These are phyloP conservation scores for Tothia fuscella DNA, from an alignment of 2,329 filamentous ascomycete species.

Conservation along the genomic window DNA sequence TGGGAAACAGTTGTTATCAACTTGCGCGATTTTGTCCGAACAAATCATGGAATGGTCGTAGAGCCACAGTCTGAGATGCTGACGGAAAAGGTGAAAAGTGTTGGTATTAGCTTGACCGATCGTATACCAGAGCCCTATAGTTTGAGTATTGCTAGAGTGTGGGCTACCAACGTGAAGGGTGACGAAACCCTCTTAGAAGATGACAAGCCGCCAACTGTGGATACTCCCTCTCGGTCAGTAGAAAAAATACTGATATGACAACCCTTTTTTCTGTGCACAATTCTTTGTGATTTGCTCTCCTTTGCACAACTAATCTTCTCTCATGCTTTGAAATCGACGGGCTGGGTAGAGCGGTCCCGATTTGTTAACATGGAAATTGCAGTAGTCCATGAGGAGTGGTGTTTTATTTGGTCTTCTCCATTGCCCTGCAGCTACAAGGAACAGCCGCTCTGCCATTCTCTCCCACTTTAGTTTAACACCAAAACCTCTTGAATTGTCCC, in stretches of 20 bases:
- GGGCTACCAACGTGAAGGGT: slow-evolving; percentile 62
- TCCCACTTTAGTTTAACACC: too few relatives aligned
- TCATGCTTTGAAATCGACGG: too few relatives aligned
- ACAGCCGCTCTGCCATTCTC: too few relatives aligned
- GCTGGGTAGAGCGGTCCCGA: too few relatives aligned
- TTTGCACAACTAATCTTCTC: too few relatives aligned
- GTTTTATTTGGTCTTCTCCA: too few relatives aligned
- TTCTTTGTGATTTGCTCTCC: neutral
- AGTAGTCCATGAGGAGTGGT: too few relatives aligned
- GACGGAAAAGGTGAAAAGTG: slow-evolving; percentile 68
- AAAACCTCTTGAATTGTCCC: too few relatives aligned
- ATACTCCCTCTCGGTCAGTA: neutral
- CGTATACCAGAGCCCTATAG: slow-evolving; percentile 80
- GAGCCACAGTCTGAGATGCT: slow-evolving; percentile 89
- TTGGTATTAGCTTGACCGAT: slow-evolving; percentile 84
- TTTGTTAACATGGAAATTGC: too few relatives aligned
- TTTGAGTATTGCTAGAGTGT: slow-evolving; percentile 71
- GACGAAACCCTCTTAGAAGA: neutral
- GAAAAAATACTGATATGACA: slow-evolving; percentile 10
- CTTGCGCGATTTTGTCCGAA: slow-evolving; percentile 88
- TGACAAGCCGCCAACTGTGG: slow-evolving; percentile 6
- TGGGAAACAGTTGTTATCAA: slow-evolving; percentile 95
- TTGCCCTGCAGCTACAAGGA: too few relatives aligned
- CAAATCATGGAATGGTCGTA: slow-evolving; percentile 81
- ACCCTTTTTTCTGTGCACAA: neutral